Conservation (phyloP, 495 filamentous ascomycete species). For the Annulohypoxylon bovei region DNA sequence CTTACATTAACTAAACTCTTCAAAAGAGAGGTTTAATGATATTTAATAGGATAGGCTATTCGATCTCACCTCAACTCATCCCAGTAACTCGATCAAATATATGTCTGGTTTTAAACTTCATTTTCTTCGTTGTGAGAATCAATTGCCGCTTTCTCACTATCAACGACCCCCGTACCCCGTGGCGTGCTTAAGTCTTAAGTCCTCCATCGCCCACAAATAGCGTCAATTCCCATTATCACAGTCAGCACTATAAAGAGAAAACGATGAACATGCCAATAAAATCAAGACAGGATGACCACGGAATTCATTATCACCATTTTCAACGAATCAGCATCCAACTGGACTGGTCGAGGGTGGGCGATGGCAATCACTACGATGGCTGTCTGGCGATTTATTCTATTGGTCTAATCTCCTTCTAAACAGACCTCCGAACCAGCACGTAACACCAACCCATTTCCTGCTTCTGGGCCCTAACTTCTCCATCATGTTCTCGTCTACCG, state of each 20-base stretch:
- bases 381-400: neutral
- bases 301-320: neutral
- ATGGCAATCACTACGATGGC: too few relatives aligned
- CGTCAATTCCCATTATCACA: neutral
- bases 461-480: constrained; percentile 66
- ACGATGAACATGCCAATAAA: neutral
- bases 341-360: neutral
- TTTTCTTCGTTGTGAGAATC: neutral
- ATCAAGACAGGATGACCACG: neutral
- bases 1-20: neutral
- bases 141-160: neutral
- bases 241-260: neutral
- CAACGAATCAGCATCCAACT: neutral
- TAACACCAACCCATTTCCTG: constrained; percentile 73
- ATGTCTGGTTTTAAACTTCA: neutral
- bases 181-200: neutral
- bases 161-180: neutral
- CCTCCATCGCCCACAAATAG: neutral
- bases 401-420: constrained; percentile 54
- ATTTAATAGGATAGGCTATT: neutral
- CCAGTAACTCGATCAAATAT: neutral
- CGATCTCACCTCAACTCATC: neutral
- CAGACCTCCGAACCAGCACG: constrained; percentile 72
- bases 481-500: constrained; percentile 61
- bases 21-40: neutral